These are phyloP conservation scores for Solanum bulbocastanum DNA, from an alignment of 257 asterid species.

Conservation along the genomic window DNA sequence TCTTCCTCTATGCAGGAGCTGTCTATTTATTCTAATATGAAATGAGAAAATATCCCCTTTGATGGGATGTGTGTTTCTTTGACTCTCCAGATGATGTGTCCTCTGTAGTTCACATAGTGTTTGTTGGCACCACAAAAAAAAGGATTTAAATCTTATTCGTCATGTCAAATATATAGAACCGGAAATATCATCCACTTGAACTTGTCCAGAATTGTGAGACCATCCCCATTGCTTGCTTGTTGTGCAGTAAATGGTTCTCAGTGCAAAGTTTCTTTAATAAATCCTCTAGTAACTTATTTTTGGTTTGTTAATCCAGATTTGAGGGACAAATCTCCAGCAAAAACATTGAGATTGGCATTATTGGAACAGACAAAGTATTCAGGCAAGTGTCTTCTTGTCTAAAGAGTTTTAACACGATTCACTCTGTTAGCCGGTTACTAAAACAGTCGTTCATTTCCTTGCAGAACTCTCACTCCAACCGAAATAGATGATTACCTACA, in stretches of 20 bases:
- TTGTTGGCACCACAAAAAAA: background rate
- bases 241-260: background rate
- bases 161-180: background rate
- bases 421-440: background rate
- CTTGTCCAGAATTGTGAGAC: background rate
- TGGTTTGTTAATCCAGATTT: slow-evolving; percentile 37
- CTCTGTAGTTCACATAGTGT: background rate
- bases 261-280: background rate
- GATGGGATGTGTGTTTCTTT: background rate
- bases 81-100: background rate
- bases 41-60: background rate
- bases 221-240: background rate
- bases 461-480: slow-evolving; percentile 87
- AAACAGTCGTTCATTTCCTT: background rate
- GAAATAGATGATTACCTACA: slow-evolving; percentile 93
- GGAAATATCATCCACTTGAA: background rate
- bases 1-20: background rate
- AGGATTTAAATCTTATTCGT: background rate
- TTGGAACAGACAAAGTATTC: slow-evolving; percentile 75
- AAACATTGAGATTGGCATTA: slow-evolving; percentile 94
- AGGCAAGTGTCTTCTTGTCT: slow-evolving; percentile 26
- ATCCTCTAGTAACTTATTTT: background rate
- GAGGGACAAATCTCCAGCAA: slow-evolving; percentile 97
- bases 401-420: background rate
- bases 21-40: background rate